Conservation (phyloP, 305 asterid genomes). For the Rubia balearica region DNA sequence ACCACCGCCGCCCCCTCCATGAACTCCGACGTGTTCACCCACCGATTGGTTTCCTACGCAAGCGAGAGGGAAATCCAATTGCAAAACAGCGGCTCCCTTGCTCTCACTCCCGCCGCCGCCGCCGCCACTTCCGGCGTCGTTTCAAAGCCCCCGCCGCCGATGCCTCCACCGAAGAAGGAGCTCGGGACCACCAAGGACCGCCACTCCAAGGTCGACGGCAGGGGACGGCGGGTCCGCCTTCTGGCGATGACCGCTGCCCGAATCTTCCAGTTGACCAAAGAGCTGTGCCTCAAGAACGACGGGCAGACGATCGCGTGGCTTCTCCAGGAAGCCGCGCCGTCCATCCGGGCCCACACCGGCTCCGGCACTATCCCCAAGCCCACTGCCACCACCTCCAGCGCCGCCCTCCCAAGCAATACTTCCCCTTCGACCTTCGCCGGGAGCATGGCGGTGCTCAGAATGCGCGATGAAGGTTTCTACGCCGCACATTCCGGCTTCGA, state of each 20-base stretch:
- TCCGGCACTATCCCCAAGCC: conserved; percentile 48
- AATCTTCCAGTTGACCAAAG: conserved; percentile 60
- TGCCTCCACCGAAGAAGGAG: not conserved
- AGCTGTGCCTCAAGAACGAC: conserved; percentile 60
- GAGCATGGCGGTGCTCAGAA: conserved; percentile 5
- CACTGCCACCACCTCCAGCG: conserved; percentile 32
- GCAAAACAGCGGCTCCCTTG: not conserved
- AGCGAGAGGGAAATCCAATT: not conserved
- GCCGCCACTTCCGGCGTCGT: not conserved
- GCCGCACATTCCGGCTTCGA: not conserved
- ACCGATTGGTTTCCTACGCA: not conserved
- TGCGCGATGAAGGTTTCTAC: not conserved
- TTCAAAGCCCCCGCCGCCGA: not conserved
- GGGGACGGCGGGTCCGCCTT: conserved; percentile 65
- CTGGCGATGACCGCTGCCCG: conserved; percentile 73
- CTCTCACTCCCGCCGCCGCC: not conserved
- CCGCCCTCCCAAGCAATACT: conserved; percentile 15
- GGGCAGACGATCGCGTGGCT: conserved; percentile 84
- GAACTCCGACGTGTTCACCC: not conserved
- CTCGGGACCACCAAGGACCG: conserved; percentile 31
- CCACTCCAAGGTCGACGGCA: conserved; percentile 64
- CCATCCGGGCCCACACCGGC: conserved; percentile 56
- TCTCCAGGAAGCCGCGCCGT: conserved; percentile 54
- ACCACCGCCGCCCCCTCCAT: not conserved
- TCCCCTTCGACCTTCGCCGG: conserved; percentile 17